Evolutionary conservation across 2,329 filamentous ascomycete genomes (phyloP).

Genomic region (Zalaria sp.): DNA sequence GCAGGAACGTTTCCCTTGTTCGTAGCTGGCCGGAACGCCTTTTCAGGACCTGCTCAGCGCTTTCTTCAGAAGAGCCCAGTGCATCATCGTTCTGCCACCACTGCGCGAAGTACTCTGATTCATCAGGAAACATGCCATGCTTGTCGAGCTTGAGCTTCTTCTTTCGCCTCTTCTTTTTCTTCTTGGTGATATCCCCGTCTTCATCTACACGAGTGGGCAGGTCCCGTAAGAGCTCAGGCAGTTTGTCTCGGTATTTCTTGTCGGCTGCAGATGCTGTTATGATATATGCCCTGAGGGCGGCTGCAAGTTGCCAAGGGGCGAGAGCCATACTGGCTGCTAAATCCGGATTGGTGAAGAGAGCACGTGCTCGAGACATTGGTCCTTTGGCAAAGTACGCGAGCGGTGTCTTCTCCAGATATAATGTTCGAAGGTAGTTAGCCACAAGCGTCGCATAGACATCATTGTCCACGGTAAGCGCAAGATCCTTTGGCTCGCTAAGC

Average conservation of each 20-base stretch:
- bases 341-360: conserved; percentile 44
- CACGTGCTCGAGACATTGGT: conserved; percentile 59
- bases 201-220: conserved; percentile 23
- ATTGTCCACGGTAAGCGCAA: conserved; percentile 9
- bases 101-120: conserved; percentile 48
- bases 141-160: conserved; percentile 51
- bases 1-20: conserved; percentile 64
- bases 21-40: conserved; percentile 46
- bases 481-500: background rate
- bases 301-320: background rate
- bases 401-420: conserved; percentile 48
- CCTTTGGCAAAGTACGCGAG: conserved; percentile 77
- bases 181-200: conserved; percentile 10
- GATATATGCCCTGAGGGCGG: background rate
- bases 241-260: conserved; percentile 63
- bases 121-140: conserved; percentile 52
- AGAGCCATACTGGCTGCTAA: conserved; percentile 38
- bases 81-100: conserved; percentile 56
- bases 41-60: conserved; percentile 35
- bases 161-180: conserved; percentile 39
- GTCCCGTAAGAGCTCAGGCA: conserved; percentile 51
- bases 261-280: conserved; percentile 44
- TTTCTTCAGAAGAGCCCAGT: conserved; percentile 30
- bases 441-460: conserved; percentile 37
- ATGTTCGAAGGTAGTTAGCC: conserved; percentile 26